Evolutionary conservation across 2,329 filamentous ascomycete species (phyloP).

Genomic region (Coleophoma cylindrospora): DNA sequence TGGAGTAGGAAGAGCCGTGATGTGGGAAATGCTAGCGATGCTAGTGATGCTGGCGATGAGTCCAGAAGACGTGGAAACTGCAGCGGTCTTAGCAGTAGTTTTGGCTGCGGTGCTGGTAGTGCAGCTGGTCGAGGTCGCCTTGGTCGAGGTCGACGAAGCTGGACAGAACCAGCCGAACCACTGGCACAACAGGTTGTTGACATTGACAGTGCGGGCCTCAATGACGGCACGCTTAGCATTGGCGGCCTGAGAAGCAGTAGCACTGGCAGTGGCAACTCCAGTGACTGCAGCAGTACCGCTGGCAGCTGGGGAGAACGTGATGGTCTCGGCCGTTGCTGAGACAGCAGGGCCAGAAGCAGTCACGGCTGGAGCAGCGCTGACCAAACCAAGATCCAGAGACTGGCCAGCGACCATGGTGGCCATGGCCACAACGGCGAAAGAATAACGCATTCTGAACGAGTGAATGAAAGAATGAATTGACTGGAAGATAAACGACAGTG

Average conservation of each 20-base stretch:
- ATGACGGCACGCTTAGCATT: neutral
- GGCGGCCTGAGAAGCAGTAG: constrained; percentile 2
- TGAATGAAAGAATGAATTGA: too few species aligned
- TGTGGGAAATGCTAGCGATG: constrained; percentile 1
- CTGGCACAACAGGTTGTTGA: neutral
- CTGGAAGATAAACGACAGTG: too few species aligned
- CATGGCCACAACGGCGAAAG: constrained; percentile 7
- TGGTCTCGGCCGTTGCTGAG: neutral
- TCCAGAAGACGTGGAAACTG: neutral
- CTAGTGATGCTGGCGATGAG: constrained; percentile 8
- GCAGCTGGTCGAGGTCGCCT: neutral
- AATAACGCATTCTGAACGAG: constrained; percentile 5
- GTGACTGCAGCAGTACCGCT: constrained; percentile 13
- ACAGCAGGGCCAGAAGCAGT: constrained; percentile 2
- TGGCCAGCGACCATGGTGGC: constrained; percentile 8
- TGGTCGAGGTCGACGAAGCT: neutral
- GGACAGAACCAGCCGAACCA: neutral
- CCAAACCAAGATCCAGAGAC: constrained; percentile 6
- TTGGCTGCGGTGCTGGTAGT: neutral
- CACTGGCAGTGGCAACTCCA: constrained; percentile 10
- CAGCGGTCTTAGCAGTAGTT: neutral
- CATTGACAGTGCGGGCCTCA: neutral
- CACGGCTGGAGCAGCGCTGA: constrained; percentile 8
- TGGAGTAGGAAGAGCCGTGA: too few species aligned
- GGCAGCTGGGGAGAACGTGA: constrained; percentile 10